Conservation (phyloP, 345 rosid species). For the Salix dunnii region DNA sequence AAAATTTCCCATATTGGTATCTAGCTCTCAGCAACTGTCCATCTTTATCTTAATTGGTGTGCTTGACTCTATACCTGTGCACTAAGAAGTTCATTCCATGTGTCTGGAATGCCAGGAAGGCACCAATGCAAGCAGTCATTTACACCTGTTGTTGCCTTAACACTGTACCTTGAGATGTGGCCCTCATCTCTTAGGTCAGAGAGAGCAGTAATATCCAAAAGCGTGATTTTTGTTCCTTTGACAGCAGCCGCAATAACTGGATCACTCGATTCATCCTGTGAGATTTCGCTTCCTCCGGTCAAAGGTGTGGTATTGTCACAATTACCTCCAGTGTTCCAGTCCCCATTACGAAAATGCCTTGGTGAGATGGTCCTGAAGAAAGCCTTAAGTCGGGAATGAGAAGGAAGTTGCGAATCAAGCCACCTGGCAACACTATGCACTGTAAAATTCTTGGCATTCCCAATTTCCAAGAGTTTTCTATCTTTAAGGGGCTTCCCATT, state of each 20-base stretch:
- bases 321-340: slow-evolving; percentile 52
- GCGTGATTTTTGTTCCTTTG: slow-evolving; percentile 21
- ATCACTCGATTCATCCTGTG: slow-evolving; percentile 22
- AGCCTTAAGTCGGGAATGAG: slow-evolving; percentile 30
- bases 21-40: not conserved
- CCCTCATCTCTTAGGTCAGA: slow-evolving; percentile 31
- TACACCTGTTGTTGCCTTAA: slow-evolving; percentile 38
- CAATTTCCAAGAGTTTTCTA: slow-evolving; percentile 24
- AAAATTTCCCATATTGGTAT: not conserved
- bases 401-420: slow-evolving; percentile 44
- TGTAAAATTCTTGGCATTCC: slow-evolving; percentile 44
- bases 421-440: slow-evolving; percentile 44
- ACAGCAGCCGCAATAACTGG: slow-evolving; percentile 13
- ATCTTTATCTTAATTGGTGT: not conserved
- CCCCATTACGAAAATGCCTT: slow-evolving; percentile 44
- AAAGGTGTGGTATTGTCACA: slow-evolving; percentile 42
- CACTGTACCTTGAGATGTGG: slow-evolving; percentile 36
- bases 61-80: slow-evolving; percentile 7
- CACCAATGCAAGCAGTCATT: slow-evolving; percentile 97
- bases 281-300: slow-evolving; percentile 39
- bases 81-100: slow-evolving; percentile 22
- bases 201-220: slow-evolving; percentile 27
- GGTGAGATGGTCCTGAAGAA: slow-evolving; percentile 49
- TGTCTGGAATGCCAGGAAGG: slow-evolving; percentile 46
- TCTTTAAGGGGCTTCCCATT: slow-evolving; percentile 37